phyloP scores from a whole-genome alignment of 1,284 basidiomycete species.

The Pseudozyma tsukubaensis region DNA sequence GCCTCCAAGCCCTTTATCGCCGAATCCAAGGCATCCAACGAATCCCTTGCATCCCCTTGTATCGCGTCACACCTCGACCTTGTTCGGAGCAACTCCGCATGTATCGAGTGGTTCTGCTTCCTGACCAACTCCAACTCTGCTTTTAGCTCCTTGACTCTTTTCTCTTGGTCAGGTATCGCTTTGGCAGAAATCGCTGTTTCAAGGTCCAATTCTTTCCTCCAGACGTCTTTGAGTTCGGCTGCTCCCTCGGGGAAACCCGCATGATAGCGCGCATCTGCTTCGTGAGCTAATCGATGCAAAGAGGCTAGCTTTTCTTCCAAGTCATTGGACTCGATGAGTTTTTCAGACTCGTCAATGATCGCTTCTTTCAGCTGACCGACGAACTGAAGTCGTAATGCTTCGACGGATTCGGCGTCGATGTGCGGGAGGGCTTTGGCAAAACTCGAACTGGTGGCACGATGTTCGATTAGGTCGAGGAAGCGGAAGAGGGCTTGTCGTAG shows the following conservation, averaged over 20 bases:
- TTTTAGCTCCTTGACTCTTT: conserved; percentile 29
- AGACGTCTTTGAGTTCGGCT: conserved; percentile 55
- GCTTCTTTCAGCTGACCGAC: conserved; percentile 55
- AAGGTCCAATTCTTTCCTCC: conserved; percentile 57
- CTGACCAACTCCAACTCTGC: conserved; percentile 40
- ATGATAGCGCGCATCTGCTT: conserved; percentile 54
- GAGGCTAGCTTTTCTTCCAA: conserved; percentile 49
- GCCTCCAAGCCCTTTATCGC: conserved; percentile 48
- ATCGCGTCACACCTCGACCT: conserved; percentile 15
- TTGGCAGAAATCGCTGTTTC: conserved; percentile 55
- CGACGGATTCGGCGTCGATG: conserved; percentile 43
- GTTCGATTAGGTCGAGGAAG: conserved; percentile 58
- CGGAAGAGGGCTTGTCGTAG: conserved; percentile 55
- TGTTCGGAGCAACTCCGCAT: conserved; percentile 13
- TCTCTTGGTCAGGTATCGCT: conserved; percentile 53
- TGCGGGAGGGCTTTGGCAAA: conserved; percentile 51
- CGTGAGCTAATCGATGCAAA: conserved; percentile 48
- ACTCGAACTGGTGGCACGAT: conserved; percentile 48
- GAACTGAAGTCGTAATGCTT: conserved; percentile 52
- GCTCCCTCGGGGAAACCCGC: conserved; percentile 26
- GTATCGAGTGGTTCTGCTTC: conserved; percentile 17
- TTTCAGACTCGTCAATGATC: conserved; percentile 53
- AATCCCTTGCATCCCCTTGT: conserved; percentile 24
- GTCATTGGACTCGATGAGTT: conserved; percentile 52
- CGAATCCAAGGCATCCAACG: conserved; percentile 36